Conservation (phyloP, 176 grass and related monocot genomes). For the Triticum timopheevii region DNA sequence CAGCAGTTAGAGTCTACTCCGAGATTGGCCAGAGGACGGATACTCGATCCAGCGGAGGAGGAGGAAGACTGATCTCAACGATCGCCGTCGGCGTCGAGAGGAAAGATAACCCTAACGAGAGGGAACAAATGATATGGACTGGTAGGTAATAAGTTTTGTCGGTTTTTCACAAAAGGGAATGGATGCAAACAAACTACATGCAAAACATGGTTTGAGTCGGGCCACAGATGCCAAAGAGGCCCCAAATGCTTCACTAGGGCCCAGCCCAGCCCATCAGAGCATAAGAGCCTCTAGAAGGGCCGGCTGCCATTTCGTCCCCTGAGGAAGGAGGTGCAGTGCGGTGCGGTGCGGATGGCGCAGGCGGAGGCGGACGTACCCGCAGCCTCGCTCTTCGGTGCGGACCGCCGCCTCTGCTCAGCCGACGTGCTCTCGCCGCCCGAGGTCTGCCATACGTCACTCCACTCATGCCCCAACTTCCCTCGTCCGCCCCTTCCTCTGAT, state of each 20-base stretch:
- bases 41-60: too few species aligned
- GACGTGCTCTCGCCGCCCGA: constrained; percentile 72
- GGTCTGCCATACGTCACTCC: constrained; percentile 12
- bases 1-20: too few species aligned
- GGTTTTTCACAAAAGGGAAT: too few species aligned
- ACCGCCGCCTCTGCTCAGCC: constrained; percentile 84
- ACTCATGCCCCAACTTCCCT: background rate
- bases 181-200: too few species aligned
- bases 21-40: too few species aligned
- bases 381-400: constrained; percentile 74
- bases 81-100: too few species aligned
- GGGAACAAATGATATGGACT: too few species aligned
- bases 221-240: too few species aligned
- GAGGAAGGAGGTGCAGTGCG: background rate
- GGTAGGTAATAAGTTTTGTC: too few species aligned
- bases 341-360: constrained; percentile 9
- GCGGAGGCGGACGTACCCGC: constrained; percentile 47
- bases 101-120: too few species aligned
- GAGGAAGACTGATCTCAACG: too few species aligned
- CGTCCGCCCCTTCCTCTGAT: background rate
- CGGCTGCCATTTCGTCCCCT: background rate
- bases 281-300: background rate
- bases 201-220: too few species aligned
- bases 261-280: background rate
- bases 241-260: background rate